Evolutionary conservation across 169 alveolate genomes (phyloP).

Genomic region (Cryptosporidium baileyi): DNA sequence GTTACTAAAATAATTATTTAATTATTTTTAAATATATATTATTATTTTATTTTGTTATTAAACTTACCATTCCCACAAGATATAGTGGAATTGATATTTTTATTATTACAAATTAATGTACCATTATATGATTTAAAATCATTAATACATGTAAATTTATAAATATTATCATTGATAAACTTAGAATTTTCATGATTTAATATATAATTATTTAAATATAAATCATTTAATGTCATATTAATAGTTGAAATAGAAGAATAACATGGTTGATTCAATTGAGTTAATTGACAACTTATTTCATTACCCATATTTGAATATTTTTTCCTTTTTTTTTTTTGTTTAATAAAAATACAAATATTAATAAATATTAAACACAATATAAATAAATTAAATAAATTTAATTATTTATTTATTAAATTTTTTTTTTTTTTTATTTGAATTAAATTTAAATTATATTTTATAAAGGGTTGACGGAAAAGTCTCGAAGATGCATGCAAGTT

Average conservation of each 20-base stretch:
- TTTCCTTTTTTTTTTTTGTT: not conserved
- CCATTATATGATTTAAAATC: not conserved
- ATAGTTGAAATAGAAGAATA: not conserved
- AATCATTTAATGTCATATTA: not conserved
- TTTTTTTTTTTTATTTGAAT: no score
- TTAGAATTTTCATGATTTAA: slow-evolving; percentile 15
- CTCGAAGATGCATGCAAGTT: slow-evolving; percentile 46
- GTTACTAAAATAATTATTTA: not conserved
- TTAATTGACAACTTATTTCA: slow-evolving; percentile 5
- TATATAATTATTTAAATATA: not conserved
- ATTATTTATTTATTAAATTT: no score
- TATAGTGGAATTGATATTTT: not conserved
- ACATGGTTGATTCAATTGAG: not conserved
- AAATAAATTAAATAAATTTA: no score
- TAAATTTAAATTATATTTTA: not conserved
- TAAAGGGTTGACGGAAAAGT: not conserved
- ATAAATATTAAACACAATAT: no score
- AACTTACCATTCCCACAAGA: slow-evolving; percentile 47
- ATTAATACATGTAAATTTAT: slow-evolving; percentile 3
- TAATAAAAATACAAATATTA: no score
- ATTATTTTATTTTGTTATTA: not conserved
- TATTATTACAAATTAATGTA: not conserved
- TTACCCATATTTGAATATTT: slow-evolving; percentile 9
- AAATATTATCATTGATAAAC: not conserved
- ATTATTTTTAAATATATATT: not conserved